Base-by-base conservation (phyloP, 257 asterid species). In the Jacaranda copaia region DNA sequence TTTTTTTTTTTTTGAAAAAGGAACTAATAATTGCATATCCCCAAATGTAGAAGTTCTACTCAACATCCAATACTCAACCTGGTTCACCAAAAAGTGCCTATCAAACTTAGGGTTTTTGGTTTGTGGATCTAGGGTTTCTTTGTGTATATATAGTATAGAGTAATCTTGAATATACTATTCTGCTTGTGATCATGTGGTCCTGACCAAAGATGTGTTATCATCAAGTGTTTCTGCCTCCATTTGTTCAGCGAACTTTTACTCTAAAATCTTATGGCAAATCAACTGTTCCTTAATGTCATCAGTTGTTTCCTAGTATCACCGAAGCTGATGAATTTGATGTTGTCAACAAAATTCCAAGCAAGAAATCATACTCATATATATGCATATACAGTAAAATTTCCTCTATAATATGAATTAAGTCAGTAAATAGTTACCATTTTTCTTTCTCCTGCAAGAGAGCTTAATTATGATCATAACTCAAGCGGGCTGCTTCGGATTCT, bases 121-220 rank as follows among this genome's bases (percentile, higher is more conserved):
- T 16, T 73, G n/a, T 68, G 77, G 72, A 72, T 77, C 80, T 79
- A 84, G 88, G 88, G 87, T 83, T 83, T 83, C 66, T 78, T 64
- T 12, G 10, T 64, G 25, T 45, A 64, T 16, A 2, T 15, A 5
- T 73, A 32, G 45, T 16, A 64, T 25, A 0, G 5, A 55, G 25
- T 7, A 52, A 4, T 51, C 9, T 25, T 55, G 64, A 73, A 68
- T 83, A 80, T 83, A 83, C 82, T 81, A 69, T 55, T 68, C 48
- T 46, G 69, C 61, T 56, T 67, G 80, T 32, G 78, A 78, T 69
- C 42, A 58, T 83, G 84, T 83, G 87, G 84, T 83, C 84, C 80
- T 77, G 36, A 0, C 64, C 35, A n/a, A 11, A 52, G 19, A 66
- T 67, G 58, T 45, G 20, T 72, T 5, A 42, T 32, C 19, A 10